phyloP scores from a whole-genome alignment of 192 early-diverging fungal species.

The Linnemannia exigua region DNA sequence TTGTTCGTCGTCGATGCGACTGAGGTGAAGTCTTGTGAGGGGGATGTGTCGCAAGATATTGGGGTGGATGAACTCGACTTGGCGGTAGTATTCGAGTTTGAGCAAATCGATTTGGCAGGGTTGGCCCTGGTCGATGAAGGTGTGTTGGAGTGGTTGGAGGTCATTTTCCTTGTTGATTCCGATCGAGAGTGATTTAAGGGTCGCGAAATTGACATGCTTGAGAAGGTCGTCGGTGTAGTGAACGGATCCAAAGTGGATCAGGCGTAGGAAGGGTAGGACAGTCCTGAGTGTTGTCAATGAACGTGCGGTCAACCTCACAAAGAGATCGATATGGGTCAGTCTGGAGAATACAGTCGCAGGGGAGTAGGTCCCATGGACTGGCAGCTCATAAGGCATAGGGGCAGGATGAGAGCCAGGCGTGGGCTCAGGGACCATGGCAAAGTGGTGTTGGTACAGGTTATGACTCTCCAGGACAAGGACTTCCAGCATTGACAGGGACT shows the following conservation, averaged over 20 bases:
- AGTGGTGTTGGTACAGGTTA: not conserved
- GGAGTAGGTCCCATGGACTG: not conserved
- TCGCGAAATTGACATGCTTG: not conserved
- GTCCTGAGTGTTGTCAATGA: not conserved
- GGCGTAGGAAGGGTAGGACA: not conserved
- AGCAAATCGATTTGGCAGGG: conserved; percentile 5
- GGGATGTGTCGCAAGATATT: not conserved
- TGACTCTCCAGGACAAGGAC: not conserved
- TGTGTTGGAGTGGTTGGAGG: not conserved
- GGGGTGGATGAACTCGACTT: not conserved
- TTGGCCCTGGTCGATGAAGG: not conserved
- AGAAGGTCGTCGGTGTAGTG: not conserved
- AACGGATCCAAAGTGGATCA: not conserved
- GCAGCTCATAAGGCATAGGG: not conserved
- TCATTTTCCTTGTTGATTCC: not conserved
- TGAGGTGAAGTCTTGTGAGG: not conserved
- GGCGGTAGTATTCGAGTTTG: not conserved
- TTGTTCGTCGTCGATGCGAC: not conserved
- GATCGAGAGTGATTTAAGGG: not conserved
- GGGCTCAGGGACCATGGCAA: not conserved
- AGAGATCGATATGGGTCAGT: not conserved
- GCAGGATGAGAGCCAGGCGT: not conserved
- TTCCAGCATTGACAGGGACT: not conserved
- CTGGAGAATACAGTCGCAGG: not conserved
- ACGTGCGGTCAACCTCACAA: not conserved